A percentile compares a stretch with the other conserved stretches of the same genome.
These are phyloP conservation scores for Coprinopsis strossmayeri DNA, from an alignment of 768 basidiomycete species.

Conservation along the genomic window DNA sequence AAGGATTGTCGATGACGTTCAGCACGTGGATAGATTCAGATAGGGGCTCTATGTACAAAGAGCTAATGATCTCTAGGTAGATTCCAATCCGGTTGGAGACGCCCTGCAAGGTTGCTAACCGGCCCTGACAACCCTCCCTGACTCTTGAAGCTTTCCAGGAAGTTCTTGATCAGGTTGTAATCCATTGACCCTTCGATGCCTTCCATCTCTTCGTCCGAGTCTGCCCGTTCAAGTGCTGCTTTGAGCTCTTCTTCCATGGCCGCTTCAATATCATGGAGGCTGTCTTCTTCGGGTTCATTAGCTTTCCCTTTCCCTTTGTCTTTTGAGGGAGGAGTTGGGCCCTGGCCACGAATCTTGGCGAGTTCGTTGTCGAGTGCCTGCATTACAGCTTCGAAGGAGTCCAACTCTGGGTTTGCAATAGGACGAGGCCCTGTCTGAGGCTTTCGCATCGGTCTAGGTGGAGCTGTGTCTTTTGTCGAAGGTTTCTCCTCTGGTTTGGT, in stretches of 20 bases:
- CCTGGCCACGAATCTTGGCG: constrained; percentile 22
- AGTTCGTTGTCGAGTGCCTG: constrained; percentile 89
- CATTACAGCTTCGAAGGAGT: constrained; percentile 97
- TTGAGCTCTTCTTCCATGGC: constrained; percentile 88
- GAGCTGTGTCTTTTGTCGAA: constrained; percentile 1
- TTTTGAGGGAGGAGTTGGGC: background rate
- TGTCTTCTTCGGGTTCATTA: constrained; percentile 37
- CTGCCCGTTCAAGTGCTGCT: constrained; percentile 43
- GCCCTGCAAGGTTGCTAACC: constrained; percentile 82
- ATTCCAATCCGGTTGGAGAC: constrained; percentile 69
- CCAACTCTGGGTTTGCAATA: constrained; percentile 59
- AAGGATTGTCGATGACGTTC: no score
- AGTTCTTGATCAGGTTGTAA: constrained; percentile 93
- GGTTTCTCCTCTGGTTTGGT: background rate
- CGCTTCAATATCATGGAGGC: constrained; percentile 57
- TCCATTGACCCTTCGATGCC: constrained; percentile 53
- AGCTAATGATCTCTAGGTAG: constrained; percentile 69
- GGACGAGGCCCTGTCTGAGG: constrained; percentile 29
- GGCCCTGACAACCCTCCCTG: constrained; percentile 89
- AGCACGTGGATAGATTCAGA: background rate
- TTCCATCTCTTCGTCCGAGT: constrained; percentile 49
- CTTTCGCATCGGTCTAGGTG: constrained; percentile 12
- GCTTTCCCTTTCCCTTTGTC: constrained; percentile 38
- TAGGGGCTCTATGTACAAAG: constrained; percentile 1
- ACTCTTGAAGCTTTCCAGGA: constrained; percentile 92